Percentiles rank a stretch among this genome's conserved stretches.
phyloP scores from a whole-genome alignment of 2,329 filamentous ascomycete genomes.

The Penicillium sp. region DNA sequence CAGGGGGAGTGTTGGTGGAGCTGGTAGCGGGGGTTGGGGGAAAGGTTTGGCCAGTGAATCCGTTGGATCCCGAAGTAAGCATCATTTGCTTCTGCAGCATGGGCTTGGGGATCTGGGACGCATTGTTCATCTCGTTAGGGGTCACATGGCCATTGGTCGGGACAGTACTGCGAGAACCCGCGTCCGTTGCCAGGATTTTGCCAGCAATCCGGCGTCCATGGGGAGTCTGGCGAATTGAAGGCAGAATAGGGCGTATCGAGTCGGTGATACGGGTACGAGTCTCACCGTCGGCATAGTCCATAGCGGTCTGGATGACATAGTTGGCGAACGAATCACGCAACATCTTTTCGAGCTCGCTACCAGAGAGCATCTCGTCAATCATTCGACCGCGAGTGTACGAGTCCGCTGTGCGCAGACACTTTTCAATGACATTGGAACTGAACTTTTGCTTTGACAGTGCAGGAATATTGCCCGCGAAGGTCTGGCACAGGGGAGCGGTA shows the following conservation, averaged over 20 bases:
- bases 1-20: constrained; percentile 26
- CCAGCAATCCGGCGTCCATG: constrained; percentile 91
- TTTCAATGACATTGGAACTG: constrained; percentile 98
- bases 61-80: constrained; percentile 28
- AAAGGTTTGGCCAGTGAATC: constrained; percentile 29
- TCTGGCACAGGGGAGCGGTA: constrained; percentile 80
- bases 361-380: constrained; percentile 73
- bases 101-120: constrained; percentile 35
- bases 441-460: constrained; percentile 92
- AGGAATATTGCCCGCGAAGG: constrained; percentile 71
- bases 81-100: constrained; percentile 26
- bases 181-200: constrained; percentile 68
- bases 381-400: constrained; percentile 72
- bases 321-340: constrained; percentile 93
- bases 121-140: constrained; percentile 38
- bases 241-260: constrained; percentile 77
- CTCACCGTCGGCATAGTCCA: constrained; percentile 74
- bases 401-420: constrained; percentile 82
- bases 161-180: constrained; percentile 21
- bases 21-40: constrained; percentile 20
- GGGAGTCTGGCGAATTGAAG: constrained; percentile 81
- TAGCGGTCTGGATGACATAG: constrained; percentile 95
- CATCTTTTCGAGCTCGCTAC: constrained; percentile 78
- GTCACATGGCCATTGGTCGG: constrained; percentile 41
- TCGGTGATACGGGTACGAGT: constrained; percentile 77